Conservation (phyloP, 2,329 filamentous ascomycete species). For the Pseudopyrenochaeta lycopersici region DNA sequence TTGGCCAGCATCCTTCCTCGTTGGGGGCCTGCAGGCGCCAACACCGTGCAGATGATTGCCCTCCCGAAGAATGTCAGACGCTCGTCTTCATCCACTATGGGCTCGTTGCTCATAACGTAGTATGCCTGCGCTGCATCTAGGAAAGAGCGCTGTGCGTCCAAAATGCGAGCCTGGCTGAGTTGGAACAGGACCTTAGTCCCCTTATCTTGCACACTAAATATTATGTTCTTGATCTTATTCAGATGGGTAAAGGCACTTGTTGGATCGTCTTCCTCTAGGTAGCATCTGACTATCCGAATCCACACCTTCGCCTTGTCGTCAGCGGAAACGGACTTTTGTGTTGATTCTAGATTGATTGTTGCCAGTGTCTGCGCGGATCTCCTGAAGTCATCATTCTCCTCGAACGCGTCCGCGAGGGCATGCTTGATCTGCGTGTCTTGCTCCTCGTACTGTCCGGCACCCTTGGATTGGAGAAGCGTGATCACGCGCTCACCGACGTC, state of each 20-base stretch:
- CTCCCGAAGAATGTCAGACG: constrained; percentile 83
- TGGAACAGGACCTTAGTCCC: constrained; percentile 84
- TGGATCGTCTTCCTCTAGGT: constrained; percentile 92
- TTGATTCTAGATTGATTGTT: constrained; percentile 87
- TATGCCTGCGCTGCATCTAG: constrained; percentile 88
- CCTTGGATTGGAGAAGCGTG: constrained; percentile 69
- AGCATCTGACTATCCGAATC: constrained; percentile 94
- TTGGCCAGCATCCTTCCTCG: constrained; percentile 81
- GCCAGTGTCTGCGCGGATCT: constrained; percentile 80
- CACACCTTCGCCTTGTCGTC: constrained; percentile 85
- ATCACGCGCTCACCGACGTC: constrained; percentile 80
- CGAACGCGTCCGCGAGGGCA: constrained; percentile 83
- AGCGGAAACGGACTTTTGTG: constrained; percentile 83
- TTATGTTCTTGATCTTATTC: constrained; percentile 94
- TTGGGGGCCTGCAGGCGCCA: constrained; percentile 88
- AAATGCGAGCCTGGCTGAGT: constrained; percentile 90
- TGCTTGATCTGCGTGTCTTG: constrained; percentile 82
- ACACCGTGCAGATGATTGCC: constrained; percentile 89
- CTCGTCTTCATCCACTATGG: constrained; percentile 85
- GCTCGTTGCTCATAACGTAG: constrained; percentile 82
- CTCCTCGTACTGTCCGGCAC: constrained; percentile 79
- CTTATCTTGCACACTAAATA: constrained; percentile 78
- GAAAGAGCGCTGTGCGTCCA: constrained; percentile 90
- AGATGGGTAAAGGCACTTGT: constrained; percentile 85
- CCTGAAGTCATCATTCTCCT: constrained; percentile 80